Evolutionary conservation across 805 yeast species (phyloP).

Genomic region (Starmerella apis): DNA sequence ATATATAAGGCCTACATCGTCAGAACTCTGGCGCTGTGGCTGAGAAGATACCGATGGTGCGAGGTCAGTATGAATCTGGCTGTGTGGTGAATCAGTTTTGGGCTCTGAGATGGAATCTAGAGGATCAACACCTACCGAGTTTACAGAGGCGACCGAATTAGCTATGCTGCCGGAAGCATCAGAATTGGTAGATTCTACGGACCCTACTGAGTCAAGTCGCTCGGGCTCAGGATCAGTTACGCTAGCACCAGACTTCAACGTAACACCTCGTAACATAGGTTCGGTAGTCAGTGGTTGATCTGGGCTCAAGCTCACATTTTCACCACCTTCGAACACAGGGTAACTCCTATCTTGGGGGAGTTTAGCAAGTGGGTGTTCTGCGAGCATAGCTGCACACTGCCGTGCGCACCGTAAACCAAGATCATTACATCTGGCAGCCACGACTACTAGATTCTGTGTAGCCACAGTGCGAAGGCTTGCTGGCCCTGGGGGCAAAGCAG

Average conservation of each 20-base stretch:
- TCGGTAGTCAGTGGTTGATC: background rate
- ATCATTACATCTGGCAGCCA: slow-evolving; percentile 30
- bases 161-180: background rate
- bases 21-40: background rate
- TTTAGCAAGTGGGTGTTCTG: slow-evolving; percentile 29
- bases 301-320: background rate
- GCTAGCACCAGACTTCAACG: background rate
- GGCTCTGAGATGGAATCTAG: background rate
- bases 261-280: background rate
- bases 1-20: slow-evolving; percentile 16
- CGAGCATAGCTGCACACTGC: slow-evolving; percentile 24
- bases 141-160: background rate
- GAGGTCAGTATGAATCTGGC: background rate
- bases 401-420: slow-evolving; percentile 20
- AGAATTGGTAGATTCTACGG: background rate
- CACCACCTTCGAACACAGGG: slow-evolving; percentile 26
- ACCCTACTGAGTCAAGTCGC: background rate
- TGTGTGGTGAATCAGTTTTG: background rate
- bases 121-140: background rate
- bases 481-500: slow-evolving; percentile 23
- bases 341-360: slow-evolving; percentile 26
- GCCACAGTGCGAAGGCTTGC: slow-evolving; percentile 19
- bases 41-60: background rate
- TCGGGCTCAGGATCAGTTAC: background rate
- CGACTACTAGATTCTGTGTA: slow-evolving; percentile 25